Conservation (phyloP, 2,329 filamentous ascomycete species). For the Dactylellina parvicollis region DNA sequence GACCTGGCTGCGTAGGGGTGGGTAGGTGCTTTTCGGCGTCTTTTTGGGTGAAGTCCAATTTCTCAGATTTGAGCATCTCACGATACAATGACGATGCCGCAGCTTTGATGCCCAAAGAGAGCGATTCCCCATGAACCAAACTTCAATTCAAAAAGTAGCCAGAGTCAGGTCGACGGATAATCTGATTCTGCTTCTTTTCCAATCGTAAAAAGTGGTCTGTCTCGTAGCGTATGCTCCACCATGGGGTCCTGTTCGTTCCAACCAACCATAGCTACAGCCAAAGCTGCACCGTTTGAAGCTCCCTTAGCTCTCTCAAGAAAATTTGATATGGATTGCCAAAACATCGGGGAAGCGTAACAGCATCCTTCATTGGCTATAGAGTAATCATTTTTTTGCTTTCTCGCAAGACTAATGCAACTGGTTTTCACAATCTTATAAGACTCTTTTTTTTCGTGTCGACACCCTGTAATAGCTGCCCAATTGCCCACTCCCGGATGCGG, state of each 20-base stretch:
- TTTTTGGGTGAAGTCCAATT: no score
- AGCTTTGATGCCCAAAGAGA: neutral
- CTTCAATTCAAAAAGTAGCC: no score
- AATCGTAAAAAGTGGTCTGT: neutral
- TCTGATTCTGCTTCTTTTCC: no score
- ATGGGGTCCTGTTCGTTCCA: neutral
- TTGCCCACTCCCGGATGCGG: conserved; percentile 15
- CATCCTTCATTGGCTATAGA: conserved; percentile 31
- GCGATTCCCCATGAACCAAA: no score
- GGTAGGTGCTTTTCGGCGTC: no score
- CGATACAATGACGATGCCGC: neutral
- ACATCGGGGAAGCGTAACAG: conserved; percentile 17
- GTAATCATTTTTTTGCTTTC: conserved; percentile 2
- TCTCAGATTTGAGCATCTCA: neutral
- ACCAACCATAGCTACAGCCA: conserved; percentile 49
- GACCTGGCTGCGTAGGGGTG: neutral
- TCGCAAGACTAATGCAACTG: neutral
- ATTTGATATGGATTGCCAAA: conserved; percentile 6
- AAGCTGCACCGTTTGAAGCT: conserved; percentile 46
- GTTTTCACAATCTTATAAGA: neutral
- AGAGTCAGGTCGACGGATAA: no score
- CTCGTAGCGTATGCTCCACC: neutral
- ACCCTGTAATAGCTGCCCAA: conserved; percentile 28
- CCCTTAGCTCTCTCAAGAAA: neutral
- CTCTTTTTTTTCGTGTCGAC: conserved; percentile 41